A percentile compares a stretch with the other conserved stretches of the same genome.
Conservation (phyloP, 176 grass and related monocot species). For the Carex littledalei region DNA sequence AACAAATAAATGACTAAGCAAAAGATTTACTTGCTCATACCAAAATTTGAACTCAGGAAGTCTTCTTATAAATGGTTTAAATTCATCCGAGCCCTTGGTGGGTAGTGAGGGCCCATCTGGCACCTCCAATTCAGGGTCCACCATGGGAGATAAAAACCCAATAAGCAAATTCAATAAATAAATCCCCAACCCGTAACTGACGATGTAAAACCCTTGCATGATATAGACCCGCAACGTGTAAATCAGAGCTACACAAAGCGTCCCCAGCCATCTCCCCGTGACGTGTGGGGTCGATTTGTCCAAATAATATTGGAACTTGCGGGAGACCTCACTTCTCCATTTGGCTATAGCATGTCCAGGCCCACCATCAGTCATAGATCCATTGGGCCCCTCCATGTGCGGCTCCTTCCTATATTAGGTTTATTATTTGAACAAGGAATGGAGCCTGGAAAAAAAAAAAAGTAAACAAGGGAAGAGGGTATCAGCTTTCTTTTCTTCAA, state of each 20-base stretch:
- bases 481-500: neutral
- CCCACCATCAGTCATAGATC: slow-evolving; percentile 3
- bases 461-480: neutral
- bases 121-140: slow-evolving; percentile 68
- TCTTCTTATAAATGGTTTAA: slow-evolving; percentile 88
- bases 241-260: slow-evolving; percentile 44
- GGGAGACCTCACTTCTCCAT: slow-evolving; percentile 56
- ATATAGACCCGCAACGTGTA: slow-evolving; percentile 67
- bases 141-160: slow-evolving; percentile 89
- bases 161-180: slow-evolving; percentile 96
- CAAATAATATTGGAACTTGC: slow-evolving; percentile 80
- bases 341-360: slow-evolving; percentile 36
- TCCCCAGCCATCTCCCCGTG: slow-evolving; percentile 61
- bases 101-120: slow-evolving; percentile 60
- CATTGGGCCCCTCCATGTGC: slow-evolving; percentile 36
- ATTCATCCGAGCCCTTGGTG: slow-evolving; percentile 81
- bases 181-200: slow-evolving; percentile 87
- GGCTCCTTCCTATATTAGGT: slow-evolving; percentile 7
- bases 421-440: neutral
- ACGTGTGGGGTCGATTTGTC: slow-evolving; percentile 85
- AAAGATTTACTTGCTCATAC: slow-evolving; percentile 15
- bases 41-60: slow-evolving; percentile 99
- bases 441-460: neutral
- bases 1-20: neutral
- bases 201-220: slow-evolving; percentile 79